Conservation (phyloP, 2,329 filamentous ascomycete species). For the Trichoderma simmonsii region DNA sequence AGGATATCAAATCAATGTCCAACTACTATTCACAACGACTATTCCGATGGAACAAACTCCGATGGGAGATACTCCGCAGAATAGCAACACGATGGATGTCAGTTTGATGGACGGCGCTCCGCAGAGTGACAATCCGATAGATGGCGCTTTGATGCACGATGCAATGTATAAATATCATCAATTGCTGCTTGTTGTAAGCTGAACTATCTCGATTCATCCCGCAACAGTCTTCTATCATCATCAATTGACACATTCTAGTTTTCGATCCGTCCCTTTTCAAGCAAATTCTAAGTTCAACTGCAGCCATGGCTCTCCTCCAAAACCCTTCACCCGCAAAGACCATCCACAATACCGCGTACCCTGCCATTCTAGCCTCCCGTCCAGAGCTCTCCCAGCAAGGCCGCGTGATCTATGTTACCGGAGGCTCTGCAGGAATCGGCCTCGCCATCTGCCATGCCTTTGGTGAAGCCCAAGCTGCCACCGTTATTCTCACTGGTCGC, state of each 20-base stretch:
- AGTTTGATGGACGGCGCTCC: no score
- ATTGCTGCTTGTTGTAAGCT: neutral
- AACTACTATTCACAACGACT: neutral
- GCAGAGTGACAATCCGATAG: neutral
- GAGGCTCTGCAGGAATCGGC: constrained; percentile 61
- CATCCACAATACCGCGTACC: constrained; percentile 34
- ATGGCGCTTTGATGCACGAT: neutral
- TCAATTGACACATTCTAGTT: neutral
- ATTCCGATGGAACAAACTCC: neutral
- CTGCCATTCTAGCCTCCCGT: constrained; percentile 34
- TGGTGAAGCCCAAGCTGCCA: constrained; percentile 35
- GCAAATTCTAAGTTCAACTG: neutral
- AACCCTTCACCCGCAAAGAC: constrained; percentile 28
- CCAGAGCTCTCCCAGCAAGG: constrained; percentile 40
- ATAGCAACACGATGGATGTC: no score
- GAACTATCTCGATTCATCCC: neutral
- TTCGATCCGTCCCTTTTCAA: neutral
- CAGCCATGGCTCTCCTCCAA: neutral
- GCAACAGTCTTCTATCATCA: neutral
- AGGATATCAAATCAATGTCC: neutral
- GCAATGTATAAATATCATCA: neutral
- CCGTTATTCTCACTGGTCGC: constrained; percentile 39
- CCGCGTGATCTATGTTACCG: constrained; percentile 60
- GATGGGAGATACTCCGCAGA: neutral
- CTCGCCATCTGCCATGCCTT: constrained; percentile 60